Base-by-base conservation (phyloP, 768 basidiomycete species). In the Ramaria sp. region DNA sequence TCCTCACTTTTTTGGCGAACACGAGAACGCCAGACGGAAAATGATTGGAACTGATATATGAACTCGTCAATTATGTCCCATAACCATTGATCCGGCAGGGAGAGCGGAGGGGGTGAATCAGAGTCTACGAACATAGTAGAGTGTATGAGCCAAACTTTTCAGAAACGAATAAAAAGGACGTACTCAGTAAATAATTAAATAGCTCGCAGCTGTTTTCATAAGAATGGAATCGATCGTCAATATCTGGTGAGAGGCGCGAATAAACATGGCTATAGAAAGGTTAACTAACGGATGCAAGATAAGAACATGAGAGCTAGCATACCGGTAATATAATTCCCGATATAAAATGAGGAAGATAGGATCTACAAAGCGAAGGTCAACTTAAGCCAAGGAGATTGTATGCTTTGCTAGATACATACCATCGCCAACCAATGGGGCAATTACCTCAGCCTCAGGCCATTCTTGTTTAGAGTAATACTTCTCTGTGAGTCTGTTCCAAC, bases 21-120 rank as follows among this genome's bases (percentile, higher is more conserved):
- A 62, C 88, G 91, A 16, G 85, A 84, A 50, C 92, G 75, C 85
- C 92, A 98, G 37, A 88, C 81, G 60, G 90, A 89, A 71, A 96
- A 98, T 1, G 88, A 87, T 65, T 95, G 93, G 73, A 93, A 99
- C 66, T 99, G 95, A 70, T 96, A 99, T 61, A 97, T 95, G 66
- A 94, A 94, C 62, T 94, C 92, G 71, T 95, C 91, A 64, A 95
- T 84, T 67, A 94, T 93, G 63, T 95, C 92, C 91, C 94, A 98
- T 7, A 99, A 70, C 95, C 95, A 99, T 66, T 96, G 93, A 57
- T 94, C 90, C 0, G 95, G 95, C 22, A 99, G 81, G 58, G 94
- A 84, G 48, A 98, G 82, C n/a, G 83, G 69, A 0, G 97, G 92
- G 1, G 95, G 95, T 0, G 87, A 89, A 57, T 96, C 92, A 10